Evolutionary conservation across 2,329 filamentous ascomycete species (phyloP).

Genomic region (Zasmidium citrigriseum): DNA sequence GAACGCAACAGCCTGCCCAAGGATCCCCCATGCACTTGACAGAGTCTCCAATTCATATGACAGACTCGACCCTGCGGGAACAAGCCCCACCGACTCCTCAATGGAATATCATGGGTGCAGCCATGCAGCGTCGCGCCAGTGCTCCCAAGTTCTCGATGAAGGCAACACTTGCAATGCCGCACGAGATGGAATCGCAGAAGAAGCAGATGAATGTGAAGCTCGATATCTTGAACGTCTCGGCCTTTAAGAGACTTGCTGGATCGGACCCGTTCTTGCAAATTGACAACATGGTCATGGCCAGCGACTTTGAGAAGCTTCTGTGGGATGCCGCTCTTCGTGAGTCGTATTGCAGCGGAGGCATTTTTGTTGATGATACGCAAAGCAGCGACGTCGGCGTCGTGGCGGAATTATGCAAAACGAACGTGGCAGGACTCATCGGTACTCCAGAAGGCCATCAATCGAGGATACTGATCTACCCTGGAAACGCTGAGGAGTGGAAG

Average conservation of each 20-base stretch:
- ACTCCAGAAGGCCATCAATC: slow-evolving; percentile 12
- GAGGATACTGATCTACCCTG: slow-evolving; percentile 29
- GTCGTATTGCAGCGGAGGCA: slow-evolving; percentile 8
- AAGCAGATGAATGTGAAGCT: slow-evolving; percentile 6
- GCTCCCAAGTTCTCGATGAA: background rate
- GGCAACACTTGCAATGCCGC: background rate
- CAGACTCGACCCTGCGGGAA: background rate
- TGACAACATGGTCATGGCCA: slow-evolving; percentile 17
- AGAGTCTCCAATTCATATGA: slow-evolving; percentile 3
- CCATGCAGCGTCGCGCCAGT: background rate
- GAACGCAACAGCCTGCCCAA: background rate
- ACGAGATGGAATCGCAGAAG: background rate
- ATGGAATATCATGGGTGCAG: background rate
- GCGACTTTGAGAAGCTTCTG: slow-evolving; percentile 19
- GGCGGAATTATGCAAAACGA: slow-evolving; percentile 25
- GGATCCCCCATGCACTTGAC: background rate
- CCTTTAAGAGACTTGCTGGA: slow-evolving; percentile 9
- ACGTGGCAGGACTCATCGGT: slow-evolving; percentile 23
- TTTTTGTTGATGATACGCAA: slow-evolving; percentile 1
- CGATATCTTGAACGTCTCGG: slow-evolving; percentile 2
- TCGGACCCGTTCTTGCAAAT: slow-evolving; percentile 11
- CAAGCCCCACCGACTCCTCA: background rate
- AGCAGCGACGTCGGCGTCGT: slow-evolving; percentile 9
- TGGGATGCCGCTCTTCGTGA: slow-evolving; percentile 11
- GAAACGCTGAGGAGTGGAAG: slow-evolving; percentile 28